phyloP scores from a whole-genome alignment of 225 moss, liverwort and hornwort species.

The Pseudisothecium myosuroides region DNA sequence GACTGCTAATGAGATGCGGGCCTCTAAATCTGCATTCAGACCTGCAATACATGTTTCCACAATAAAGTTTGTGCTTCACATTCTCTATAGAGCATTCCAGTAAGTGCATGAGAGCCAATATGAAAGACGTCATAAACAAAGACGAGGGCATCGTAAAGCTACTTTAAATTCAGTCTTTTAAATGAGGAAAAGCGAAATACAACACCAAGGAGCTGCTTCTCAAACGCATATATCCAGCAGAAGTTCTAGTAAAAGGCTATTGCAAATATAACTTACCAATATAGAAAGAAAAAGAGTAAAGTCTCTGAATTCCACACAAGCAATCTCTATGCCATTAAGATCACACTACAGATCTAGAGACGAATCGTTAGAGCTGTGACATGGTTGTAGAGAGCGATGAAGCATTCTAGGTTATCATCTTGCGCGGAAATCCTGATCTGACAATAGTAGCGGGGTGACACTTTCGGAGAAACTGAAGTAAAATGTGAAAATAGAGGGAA shows the following conservation, averaged over 20 bases:
- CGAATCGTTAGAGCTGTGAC: background rate
- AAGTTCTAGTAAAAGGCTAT: background rate
- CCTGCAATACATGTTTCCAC: conserved; percentile 5
- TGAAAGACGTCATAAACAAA: background rate
- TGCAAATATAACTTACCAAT: background rate
- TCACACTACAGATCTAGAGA: background rate
- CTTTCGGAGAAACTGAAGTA: background rate
- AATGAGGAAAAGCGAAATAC: background rate
- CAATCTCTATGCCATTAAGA: background rate
- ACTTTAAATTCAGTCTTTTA: background rate
- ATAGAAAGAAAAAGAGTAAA: background rate
- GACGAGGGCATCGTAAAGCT: background rate
- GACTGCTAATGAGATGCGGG: conserved; percentile 51
- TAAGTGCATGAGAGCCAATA: background rate
- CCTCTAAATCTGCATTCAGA: conserved; percentile 41
- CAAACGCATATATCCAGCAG: background rate
- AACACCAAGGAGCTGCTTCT: background rate
- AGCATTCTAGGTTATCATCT: background rate
- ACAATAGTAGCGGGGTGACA: background rate
- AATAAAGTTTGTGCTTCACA: background rate
- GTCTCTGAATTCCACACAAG: background rate
- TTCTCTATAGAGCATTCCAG: background rate
- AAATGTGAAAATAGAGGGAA: background rate
- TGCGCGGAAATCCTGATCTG: background rate
- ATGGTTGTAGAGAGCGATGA: background rate